A percentile compares a stretch with the other conserved stretches of the same genome.
Conservation (phyloP, 495 filamentous ascomycete genomes). For the Hypomontagnella monticulosa region DNA sequence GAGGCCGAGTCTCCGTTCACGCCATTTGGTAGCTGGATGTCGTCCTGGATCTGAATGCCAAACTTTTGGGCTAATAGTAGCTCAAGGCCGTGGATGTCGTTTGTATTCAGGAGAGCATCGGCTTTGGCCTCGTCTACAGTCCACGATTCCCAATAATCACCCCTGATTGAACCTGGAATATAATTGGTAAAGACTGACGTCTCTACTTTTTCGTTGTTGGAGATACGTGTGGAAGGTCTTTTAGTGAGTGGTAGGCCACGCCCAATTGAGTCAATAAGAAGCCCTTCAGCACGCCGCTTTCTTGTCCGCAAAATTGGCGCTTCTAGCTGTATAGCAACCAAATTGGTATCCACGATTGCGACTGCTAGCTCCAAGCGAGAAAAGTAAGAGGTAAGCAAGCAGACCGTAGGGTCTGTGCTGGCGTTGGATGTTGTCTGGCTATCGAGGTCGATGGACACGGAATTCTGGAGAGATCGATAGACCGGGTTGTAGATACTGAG, state of each 20-base stretch:
- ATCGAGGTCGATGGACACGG: conserved; percentile 52
- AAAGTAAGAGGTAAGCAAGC: conserved; percentile 67
- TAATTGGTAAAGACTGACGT: conserved; percentile 50
- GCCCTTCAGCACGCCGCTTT: conserved; percentile 71
- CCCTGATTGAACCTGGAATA: conserved; percentile 51
- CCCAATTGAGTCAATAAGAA: conserved; percentile 76
- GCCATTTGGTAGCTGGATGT: conserved; percentile 32
- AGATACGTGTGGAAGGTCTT: conserved; percentile 27
- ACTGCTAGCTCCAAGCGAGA: conserved; percentile 70
- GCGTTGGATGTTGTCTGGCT: conserved; percentile 24
- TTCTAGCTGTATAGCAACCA: conserved; percentile 72
- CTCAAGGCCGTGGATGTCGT: conserved; percentile 64
- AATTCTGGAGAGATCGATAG: conserved; percentile 70
- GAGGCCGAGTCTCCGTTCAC: conserved; percentile 8
- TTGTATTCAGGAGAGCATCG: conserved; percentile 55
- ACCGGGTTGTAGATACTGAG: conserved; percentile 71
- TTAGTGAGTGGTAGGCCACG: conserved; percentile 55
- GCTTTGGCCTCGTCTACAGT: conserved; percentile 51
- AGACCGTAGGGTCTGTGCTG: conserved; percentile 38
- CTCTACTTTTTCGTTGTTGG: conserved; percentile 15
- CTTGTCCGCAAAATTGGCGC: conserved; percentile 64
- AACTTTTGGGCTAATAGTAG: conserved; percentile 57
- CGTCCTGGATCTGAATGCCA: conserved; percentile 44
- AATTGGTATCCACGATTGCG: conserved; percentile 63
- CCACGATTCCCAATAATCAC: conserved; percentile 49